Evolutionary conservation across 768 basidiomycete species (phyloP).

Genomic region (Serendipita sp.): DNA sequence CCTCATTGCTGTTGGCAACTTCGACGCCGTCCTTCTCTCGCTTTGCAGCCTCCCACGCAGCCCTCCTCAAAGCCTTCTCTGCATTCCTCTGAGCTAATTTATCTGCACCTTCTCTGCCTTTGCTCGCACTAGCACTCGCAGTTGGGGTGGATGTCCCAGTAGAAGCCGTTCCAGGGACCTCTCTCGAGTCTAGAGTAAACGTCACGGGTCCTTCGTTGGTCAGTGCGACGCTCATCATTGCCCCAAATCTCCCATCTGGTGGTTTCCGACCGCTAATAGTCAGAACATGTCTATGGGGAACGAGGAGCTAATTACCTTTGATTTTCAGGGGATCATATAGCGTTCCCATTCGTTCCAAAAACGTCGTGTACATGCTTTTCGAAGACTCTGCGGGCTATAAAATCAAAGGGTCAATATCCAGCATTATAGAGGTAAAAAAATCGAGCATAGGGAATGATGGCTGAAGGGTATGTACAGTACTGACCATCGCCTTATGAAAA

Average conservation of each 20-base stretch:
- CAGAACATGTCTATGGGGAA: background rate
- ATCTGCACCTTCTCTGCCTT: background rate
- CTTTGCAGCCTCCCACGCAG: constrained; percentile 1
- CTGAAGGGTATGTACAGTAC: constrained; percentile 12
- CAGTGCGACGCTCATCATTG: constrained; percentile 86
- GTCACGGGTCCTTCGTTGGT: constrained; percentile 86
- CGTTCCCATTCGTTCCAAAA: constrained; percentile 49
- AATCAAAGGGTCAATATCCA: background rate
- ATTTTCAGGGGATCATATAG: constrained; percentile 61
- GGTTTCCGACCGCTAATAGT: background rate
- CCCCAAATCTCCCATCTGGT: constrained; percentile 82
- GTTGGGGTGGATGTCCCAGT: background rate
- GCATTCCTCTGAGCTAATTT: background rate
- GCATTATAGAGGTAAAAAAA: background rate
- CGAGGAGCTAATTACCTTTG: constrained; percentile 36
- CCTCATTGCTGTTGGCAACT: background rate
- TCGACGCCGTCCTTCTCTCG: background rate
- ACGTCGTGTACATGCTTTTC: constrained; percentile 49
- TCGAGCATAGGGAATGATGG: background rate
- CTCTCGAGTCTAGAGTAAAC: constrained; percentile 54
- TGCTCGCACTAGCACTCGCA: background rate
- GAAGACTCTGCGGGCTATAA: constrained; percentile 49
- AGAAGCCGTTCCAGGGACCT: background rate
- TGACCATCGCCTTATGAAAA: constrained; percentile 85
- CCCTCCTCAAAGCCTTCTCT: background rate